Evolutionary conservation across 2,329 filamentous ascomycete species (phyloP), one percentile per base, ranked within the genome.

Genomic region (Trichophyton benhamiae): DNA sequence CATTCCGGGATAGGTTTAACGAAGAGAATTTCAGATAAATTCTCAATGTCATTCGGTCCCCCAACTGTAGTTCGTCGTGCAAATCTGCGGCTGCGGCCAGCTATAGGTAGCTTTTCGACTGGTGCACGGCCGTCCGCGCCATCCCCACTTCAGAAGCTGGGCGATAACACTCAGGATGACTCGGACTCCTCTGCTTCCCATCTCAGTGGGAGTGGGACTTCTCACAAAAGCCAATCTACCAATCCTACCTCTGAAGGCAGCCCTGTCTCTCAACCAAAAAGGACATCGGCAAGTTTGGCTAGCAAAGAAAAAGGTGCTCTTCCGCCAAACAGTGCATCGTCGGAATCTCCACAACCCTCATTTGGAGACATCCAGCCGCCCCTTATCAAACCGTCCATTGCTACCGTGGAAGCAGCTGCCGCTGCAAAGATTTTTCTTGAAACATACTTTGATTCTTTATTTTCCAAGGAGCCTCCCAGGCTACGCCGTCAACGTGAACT

Each of bases 341-440:
- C 46, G 17, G 41, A 59, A 22, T 42, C 48, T 17, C 58, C 60
- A 22, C 9, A 41, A 9, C 22, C 42, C 25, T 52, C 52, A 27
- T 46, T 44, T 25, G 44, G 63, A 20, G 65, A 66, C 52, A 59
- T 59, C 27, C 33, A 38, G 33, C 62, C 67, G 8, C 42, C 58
- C 41, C 38, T 61, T 15, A 42, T 65, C 48, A 57, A 66, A 6
- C 71, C 74, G 0, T 75, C 75, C 2, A 74, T 77, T 57, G 59
- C 72, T 13, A 95, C 91, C 0, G 86, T 90, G 0, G 92, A 97
- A 74, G 84, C 82, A 63, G 83, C 86, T 2, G 85, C 90, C 0
- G 87, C 89, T 0, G 87, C 89, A 49, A 96, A 95, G 72, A 83
- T 95, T 20, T 95, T 85, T 67, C 80, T 97, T 8, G 94, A 97